Percentiles rank a stretch among this genome's conserved stretches.
These are phyloP conservation scores for Anethum foeniculum DNA, from an alignment of 140 eudicot genomes.

Conservation along the genomic window DNA sequence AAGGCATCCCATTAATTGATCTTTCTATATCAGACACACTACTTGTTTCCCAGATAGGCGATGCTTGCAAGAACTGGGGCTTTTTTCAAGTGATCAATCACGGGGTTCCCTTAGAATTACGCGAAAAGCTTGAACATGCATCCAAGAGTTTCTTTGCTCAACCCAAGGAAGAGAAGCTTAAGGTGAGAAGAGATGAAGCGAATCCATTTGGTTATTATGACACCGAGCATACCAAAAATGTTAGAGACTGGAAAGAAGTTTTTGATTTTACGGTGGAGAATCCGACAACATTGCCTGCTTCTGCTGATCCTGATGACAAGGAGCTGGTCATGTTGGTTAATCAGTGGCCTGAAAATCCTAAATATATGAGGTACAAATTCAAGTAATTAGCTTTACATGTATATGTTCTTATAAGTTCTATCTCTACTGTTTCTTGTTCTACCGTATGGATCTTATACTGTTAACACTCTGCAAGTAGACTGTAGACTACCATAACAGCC, in stretches of 20 bases:
- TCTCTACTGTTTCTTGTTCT: too few species aligned
- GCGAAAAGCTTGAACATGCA: conserved; percentile 14
- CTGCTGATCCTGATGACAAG: conserved; percentile 29
- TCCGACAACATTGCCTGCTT: conserved; percentile 29
- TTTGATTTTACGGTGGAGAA: conserved; percentile 30
- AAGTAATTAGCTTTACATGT: background rate
- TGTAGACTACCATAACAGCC: too few species aligned
- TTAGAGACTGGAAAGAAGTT: conserved; percentile 51
- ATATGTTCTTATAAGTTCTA: too few species aligned
- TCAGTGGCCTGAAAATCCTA: conserved; percentile 41
- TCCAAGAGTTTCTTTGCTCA: conserved; percentile 30
- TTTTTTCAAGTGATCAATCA: conserved; percentile 38
- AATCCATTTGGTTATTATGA: conserved; percentile 45
- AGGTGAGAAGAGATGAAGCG: conserved; percentile 31
- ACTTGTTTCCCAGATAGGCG: background rate
- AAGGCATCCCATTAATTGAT: conserved; percentile 41
- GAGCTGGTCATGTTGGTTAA: conserved; percentile 15
- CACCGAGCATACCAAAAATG: conserved; percentile 38
- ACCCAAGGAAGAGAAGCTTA: conserved; percentile 36
- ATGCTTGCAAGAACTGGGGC: conserved; percentile 4
- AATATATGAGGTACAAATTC: conserved; percentile 23
- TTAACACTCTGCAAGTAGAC: too few species aligned
- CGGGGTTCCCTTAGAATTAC: conserved; percentile 27
- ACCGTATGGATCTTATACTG: too few species aligned
- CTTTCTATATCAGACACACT: conserved; percentile 21